Base-by-base conservation (phyloP, 148 eudicot species). In the Rheum nobile region DNA sequence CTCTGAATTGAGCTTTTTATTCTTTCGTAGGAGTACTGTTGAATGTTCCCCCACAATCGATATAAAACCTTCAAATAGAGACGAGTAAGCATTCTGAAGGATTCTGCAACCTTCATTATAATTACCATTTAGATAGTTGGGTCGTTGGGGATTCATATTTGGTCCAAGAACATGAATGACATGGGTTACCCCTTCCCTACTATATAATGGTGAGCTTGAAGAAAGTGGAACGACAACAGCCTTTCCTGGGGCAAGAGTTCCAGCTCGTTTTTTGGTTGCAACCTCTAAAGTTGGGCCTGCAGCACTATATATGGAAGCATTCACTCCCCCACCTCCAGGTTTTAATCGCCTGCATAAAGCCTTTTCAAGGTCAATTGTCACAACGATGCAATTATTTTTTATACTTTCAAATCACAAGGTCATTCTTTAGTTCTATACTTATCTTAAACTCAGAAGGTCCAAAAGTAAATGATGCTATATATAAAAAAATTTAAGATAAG, bases 161-260 rank as follows among this genome's bases (percentile, higher is more conserved):
- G 98, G 98, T 71, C 98, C 98, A 83, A 94, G 90, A 75, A 91
- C 98, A 86, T 94, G 98, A 79, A 94, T 87, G 79, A 94, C 93
- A 88, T 94, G 97, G 52, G 96, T 87, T 28, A 94, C 91, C 61
- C 96, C 91, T 85, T 94, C 97, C 74, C 78, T 77, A 41, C 71
- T 79, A 80, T 75, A 87, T 72, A 91, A 83, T 71, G 90, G 96
- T 77, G 98, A 94, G 74, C 84, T 79, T 71, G 89, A 78, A 65
- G 98, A 85, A 39, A 94, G 87, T 52, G 96, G 91, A 41, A 94
- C 91, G 75, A 86, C 84, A 10, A 89, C 65, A 72, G 96, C 86
- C 84, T 84, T 85, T 75, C 98, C 98, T 42, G 98, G 89, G 44
- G 75, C 1, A 75, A 94, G 88, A 71, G 93, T 79, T 29, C 72